Evolutionary conservation across 306 rosid genomes (phyloP).

Genomic region (Potentilla sterilis): DNA sequence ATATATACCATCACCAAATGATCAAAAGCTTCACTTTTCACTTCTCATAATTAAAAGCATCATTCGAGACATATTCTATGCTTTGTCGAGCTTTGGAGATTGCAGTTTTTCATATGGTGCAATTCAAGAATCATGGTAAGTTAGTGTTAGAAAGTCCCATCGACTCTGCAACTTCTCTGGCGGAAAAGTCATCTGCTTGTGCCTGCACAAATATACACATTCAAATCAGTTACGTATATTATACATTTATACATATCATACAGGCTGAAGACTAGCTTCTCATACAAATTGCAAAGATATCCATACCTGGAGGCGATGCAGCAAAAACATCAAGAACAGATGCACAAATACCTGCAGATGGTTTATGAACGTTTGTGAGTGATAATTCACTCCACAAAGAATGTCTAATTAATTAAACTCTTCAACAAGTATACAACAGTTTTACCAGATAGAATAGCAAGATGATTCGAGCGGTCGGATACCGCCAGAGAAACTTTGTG

Average conservation of each 20-base stretch:
- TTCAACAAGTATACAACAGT: not conserved
- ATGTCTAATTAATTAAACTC: conserved; percentile 4
- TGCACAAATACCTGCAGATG: conserved; percentile 85
- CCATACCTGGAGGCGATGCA: conserved; percentile 93
- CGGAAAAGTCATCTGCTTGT: conserved; percentile 70
- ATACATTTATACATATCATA: not conserved
- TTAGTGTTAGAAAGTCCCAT: conserved; percentile 77
- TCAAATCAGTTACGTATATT: not conserved
- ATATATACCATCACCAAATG: conserved; percentile 8
- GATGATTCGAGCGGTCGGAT: conserved; percentile 83
- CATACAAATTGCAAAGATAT: not conserved
- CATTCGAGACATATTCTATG: not conserved
- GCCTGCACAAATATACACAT: conserved; percentile 40
- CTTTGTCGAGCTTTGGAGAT: not conserved
- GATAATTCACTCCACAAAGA: conserved; percentile 14
- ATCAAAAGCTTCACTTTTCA: not conserved
- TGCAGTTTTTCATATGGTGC: conserved; percentile 8
- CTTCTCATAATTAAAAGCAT: not conserved
- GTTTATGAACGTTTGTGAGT: conserved; percentile 37
- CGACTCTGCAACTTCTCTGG: conserved; percentile 79
- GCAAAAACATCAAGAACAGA: conserved; percentile 90
- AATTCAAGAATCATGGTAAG: conserved; percentile 49
- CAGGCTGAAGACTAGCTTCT: not conserved
- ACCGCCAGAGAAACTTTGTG: conserved; percentile 94
- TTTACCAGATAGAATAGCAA: conserved; percentile 85